Percentiles rank a stretch among this genome's conserved stretches.
These are phyloP conservation scores for Aristolochia californica DNA, from an alignment of 164 flowering plant genomes.

Conservation along the genomic window DNA sequence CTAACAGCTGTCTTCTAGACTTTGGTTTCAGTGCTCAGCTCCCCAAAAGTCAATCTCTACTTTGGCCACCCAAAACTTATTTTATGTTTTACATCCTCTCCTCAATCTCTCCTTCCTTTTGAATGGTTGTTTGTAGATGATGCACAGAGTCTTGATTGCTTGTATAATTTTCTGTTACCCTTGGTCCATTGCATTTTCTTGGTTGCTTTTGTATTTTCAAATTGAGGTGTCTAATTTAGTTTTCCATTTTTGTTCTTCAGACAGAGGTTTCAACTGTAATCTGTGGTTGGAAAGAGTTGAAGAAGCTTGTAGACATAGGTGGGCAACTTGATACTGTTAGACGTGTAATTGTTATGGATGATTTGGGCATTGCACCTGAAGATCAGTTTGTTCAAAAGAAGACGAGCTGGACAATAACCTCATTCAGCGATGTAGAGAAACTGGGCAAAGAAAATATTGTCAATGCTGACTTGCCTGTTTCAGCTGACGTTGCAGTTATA, in stretches of 20 bases:
- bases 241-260: slow-evolving; percentile 24
- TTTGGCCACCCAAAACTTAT: too few relatives aligned
- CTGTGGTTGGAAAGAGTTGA: slow-evolving; percentile 80
- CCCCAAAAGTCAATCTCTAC: too few relatives aligned
- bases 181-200: too few relatives aligned
- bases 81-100: too few relatives aligned
- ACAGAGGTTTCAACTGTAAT: slow-evolving; percentile 94
- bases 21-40: too few relatives aligned
- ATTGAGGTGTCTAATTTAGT: too few relatives aligned
- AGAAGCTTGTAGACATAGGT: slow-evolving; percentile 59
- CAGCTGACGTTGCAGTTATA: slow-evolving; percentile 89
- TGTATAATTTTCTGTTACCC: too few relatives aligned
- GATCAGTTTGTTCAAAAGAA: slow-evolving; percentile 26
- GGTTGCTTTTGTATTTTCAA: too few relatives aligned
- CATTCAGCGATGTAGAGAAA: slow-evolving; percentile 54
- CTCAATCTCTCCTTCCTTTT: too few relatives aligned
- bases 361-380: slow-evolving; percentile 36
- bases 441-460: slow-evolving; percentile 62
- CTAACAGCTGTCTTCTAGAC: too few relatives aligned
- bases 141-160: too few relatives aligned
- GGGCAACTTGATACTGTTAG: slow-evolving; percentile 85
- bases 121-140: too few relatives aligned
- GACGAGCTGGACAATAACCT: slow-evolving; percentile 38
- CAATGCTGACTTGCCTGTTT: slow-evolving; percentile 58
- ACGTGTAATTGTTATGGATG: slow-evolving; percentile 75